Evolutionary conservation across 176 grass and related monocot species (phyloP).

Genomic region (Eleusine indica): DNA sequence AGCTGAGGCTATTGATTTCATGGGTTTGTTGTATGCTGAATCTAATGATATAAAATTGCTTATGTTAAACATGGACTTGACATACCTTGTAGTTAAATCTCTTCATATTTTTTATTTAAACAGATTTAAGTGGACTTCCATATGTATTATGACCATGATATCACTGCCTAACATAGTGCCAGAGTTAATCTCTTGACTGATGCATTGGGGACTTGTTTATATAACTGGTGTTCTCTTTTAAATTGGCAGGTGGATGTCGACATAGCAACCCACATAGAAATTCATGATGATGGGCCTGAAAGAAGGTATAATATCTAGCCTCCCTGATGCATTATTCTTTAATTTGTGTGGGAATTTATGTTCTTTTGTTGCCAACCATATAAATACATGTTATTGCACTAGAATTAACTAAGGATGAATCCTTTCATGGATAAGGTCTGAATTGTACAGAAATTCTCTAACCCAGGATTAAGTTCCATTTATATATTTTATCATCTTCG

Average conservation of each 20-base stretch:
- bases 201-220: not conserved
- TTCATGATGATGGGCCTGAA: slow-evolving; percentile 84
- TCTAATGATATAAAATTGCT: not conserved
- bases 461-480: not conserved
- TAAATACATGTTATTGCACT: slow-evolving; percentile 5
- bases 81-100: slow-evolving; percentile 4
- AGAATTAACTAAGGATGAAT: not conserved
- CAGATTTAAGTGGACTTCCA: slow-evolving; percentile 6
- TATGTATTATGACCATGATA: slow-evolving; percentile 15
- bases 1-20: slow-evolving; percentile 15
- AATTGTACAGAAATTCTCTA: slow-evolving; percentile 1
- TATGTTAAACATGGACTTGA: slow-evolving; percentile 11
- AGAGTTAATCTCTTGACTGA: slow-evolving; percentile 1
- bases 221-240: slow-evolving; percentile 35
- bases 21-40: not conserved
- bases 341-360: not conserved
- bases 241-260: slow-evolving; percentile 86
- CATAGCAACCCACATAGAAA: slow-evolving; percentile 92
- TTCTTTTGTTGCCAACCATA: not conserved
- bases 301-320: slow-evolving; percentile 60
- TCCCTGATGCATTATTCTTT: slow-evolving; percentile 23
- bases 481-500: not conserved
- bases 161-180: not conserved
- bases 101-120: slow-evolving; percentile 26
- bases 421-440: not conserved